phyloP scores from a whole-genome alignment of 768 basidiomycete genomes.

The Tremella fuciformis region DNA sequence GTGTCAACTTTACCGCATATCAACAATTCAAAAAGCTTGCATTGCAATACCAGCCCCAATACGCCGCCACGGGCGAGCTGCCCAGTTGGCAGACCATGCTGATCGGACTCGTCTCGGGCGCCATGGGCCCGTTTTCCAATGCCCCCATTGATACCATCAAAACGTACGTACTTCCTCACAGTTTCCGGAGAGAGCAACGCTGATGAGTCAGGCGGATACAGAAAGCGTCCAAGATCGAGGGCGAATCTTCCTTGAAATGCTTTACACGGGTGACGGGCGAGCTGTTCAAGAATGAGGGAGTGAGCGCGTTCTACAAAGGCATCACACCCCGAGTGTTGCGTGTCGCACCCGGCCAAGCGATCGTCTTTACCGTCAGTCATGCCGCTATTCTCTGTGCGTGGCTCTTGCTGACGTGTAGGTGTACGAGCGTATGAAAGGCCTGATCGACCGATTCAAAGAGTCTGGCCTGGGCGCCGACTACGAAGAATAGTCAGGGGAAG shows the following conservation, averaged over 20 bases:
- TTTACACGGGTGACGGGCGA: slow-evolving; percentile 77
- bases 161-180: slow-evolving; percentile 58
- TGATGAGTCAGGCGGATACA: slow-evolving; percentile 65
- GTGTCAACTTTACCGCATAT: slow-evolving; percentile 97
- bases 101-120: slow-evolving; percentile 91
- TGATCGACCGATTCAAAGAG: slow-evolving; percentile 64
- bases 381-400: background rate
- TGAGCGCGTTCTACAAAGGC: slow-evolving; percentile 92
- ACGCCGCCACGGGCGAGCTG: slow-evolving; percentile 59
- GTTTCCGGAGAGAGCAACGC: background rate
- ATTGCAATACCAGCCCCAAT: slow-evolving; percentile 71
- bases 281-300: slow-evolving; percentile 90
- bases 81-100: slow-evolving; percentile 95
- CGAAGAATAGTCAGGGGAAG: slow-evolving; percentile 19
- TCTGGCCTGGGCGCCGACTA: slow-evolving; percentile 26
- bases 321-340: slow-evolving; percentile 94
- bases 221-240: slow-evolving; percentile 70
- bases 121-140: slow-evolving; percentile 97
- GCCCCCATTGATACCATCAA: slow-evolving; percentile 77
- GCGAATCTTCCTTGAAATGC: slow-evolving; percentile 73
- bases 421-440: slow-evolving; percentile 77
- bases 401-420: slow-evolving; percentile 51
- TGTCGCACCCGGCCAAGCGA: slow-evolving; percentile 88
- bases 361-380: slow-evolving; percentile 75
- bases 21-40: slow-evolving; percentile 90